Evolutionary conservation across 2,329 filamentous ascomycete genomes (phyloP), one percentile per base, ranked within the genome.

Genomic region (Stachybotrys elegans): DNA sequence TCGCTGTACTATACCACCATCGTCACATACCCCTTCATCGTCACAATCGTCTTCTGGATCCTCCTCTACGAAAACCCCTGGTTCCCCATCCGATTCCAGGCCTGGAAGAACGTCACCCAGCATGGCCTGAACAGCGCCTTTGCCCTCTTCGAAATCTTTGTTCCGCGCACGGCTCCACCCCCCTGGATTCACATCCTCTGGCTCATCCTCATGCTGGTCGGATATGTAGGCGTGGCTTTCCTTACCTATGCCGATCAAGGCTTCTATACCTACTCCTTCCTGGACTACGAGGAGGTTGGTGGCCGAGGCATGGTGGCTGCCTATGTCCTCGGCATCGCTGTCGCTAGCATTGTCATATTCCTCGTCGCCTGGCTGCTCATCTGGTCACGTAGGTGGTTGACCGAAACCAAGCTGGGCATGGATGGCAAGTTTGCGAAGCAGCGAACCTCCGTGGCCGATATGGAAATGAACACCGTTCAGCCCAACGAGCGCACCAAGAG

Each of bases 231-330:
- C 1, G 67, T 94, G 14, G 88, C 87, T 1, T 94, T 88, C 62
- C 54, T 93, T 19, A 91, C 86, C 1, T 65, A 78, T 48, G 79
- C 78, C 5, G 83, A 81, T 0, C 72, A 89, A 61, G 78, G 78
- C 3, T 88, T 84, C 60, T 94, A 91, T 62, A 76, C 85, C 0
- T 95, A 95, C 67, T 61, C 57, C 46, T 95, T 95, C 66, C 75
- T 95, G n/a, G 75, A 95, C 59, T 73, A 81, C 2, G 63, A 76
- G 40, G 72, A 74, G 14, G 60, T 71, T 22, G 75, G 72, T 1
- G 66, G 64, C 16, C 53, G 58, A 22, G 64, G 58, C 31, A 53
- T 71, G 6, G 80, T 90, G 4, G 78, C 80, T 1, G 85, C 69
- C 2, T 88, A 86, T 57, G 76, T 80, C 40, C 64, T 87, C 40